Percentiles rank a stretch among this genome's conserved stretches.
Evolutionary conservation across 2,329 filamentous ascomycete genomes (phyloP).

Genomic region (Aspergillus viridinutans): DNA sequence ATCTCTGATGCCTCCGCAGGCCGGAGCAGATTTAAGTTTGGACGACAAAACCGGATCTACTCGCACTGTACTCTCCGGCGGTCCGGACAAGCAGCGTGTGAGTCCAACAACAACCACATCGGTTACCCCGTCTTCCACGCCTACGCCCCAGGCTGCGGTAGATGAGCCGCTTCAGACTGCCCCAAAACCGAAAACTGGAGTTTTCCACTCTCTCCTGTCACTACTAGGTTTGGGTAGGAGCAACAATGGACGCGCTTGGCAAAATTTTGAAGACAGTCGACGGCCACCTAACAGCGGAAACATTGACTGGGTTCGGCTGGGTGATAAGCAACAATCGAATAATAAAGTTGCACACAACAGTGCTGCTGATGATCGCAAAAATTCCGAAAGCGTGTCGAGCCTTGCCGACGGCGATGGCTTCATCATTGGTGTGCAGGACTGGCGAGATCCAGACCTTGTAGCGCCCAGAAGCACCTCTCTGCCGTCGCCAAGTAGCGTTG

Average conservation of each 20-base stretch:
- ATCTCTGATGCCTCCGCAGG: conserved; percentile 71
- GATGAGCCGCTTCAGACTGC: conserved; percentile 13
- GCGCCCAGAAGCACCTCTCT: conserved; percentile 35
- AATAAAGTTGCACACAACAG: conserved; percentile 2
- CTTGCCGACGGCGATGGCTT: conserved; percentile 57
- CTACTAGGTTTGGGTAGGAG: conserved; percentile 38
- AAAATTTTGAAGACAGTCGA: conserved; percentile 49
- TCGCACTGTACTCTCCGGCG: conserved; percentile 35
- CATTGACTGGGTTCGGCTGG: conserved; percentile 67
- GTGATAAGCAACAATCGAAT: conserved; percentile 43
- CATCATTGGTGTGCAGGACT: conserved; percentile 80
- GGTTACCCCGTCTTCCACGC: conserved; percentile 29
- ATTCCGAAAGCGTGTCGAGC: conserved; percentile 21
- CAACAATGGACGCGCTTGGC: conserved; percentile 19
- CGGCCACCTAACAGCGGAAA: conserved; percentile 69
- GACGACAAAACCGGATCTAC: conserved; percentile 55
- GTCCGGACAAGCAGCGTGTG: conserved; percentile 16
- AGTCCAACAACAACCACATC: conserved; percentile 26
- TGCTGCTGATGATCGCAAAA: conserved; percentile 15
- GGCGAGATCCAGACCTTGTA: conserved; percentile 74
- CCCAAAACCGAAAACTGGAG: conserved; percentile 22
- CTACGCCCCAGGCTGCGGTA: conserved; percentile 19
- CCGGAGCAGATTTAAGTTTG: conserved; percentile 57
- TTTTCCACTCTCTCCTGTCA: conserved; percentile 45
- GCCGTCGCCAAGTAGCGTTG: conserved; percentile 19